Base-by-base conservation (phyloP, 129 eudicot genomes). In the Dittrichia graveolens region DNA sequence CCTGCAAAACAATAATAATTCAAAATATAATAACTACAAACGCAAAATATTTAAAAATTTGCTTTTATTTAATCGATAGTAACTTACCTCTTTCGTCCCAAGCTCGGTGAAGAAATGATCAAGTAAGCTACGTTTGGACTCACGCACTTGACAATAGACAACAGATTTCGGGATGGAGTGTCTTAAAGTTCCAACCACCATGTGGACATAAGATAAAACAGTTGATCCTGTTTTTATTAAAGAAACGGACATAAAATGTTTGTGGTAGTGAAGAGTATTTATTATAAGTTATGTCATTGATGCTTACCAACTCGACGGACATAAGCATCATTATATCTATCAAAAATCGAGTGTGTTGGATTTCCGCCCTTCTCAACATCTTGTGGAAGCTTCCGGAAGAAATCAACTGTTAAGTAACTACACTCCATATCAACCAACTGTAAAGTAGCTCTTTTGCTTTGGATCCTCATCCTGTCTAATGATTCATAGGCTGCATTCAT, bases 391-490 rank as follows among this genome's bases (percentile, higher is more conserved):
- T 90, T 94, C 55, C 98, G 86, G 79, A 94, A 94, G 83, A 85
- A 94, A 43, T 94, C 98, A 54, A 94, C 88, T 18, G 98, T 94
- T 60, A 94, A 71, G 74, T 94, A 94, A 83, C 95, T 86, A 50
- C 87, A 83, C 72, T 94, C 98, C 98, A 94, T 94, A 10, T 94
- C 98, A 24, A 94, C 97, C 49, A 94, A 86, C 87, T 87, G 98
- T 67, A 94, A 40, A 61, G 97, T 84, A 12, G 97, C 98, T 77
- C 78, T 86, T 86, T 73, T 90, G 87, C 98, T 90, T 78, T 94
- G 97, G 62, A 77, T 84, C 84, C 83, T 87, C 97, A 90, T 87
- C 75, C 91, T 83, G 34, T 94, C 98, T 53, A 94, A 78, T 40
- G 98, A 83, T 81, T 90, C 98, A 61, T 43, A 56, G 39, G 97